Base-by-base conservation (phyloP, 768 basidiomycete species). In the Boletus sp. region DNA sequence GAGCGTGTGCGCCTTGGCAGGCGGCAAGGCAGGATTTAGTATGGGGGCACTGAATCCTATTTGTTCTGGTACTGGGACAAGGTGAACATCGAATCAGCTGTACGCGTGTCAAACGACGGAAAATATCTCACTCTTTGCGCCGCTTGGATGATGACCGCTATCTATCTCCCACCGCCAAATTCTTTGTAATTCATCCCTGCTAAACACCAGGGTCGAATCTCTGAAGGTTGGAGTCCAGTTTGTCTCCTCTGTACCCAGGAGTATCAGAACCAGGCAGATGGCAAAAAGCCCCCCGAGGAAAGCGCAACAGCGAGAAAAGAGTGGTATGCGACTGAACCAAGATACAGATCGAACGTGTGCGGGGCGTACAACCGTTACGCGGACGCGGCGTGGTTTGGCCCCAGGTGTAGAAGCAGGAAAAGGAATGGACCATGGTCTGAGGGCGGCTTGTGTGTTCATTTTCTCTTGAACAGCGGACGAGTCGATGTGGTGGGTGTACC, bases 91-190 rank as follows among this genome's bases (percentile, higher is more conserved):
- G 36, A 48, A 50, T 41, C 53, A 52, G 37, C 45, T 20, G 44
- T n/a, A 36, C 7, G 47, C 50, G 58, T 39, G 37, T 46, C 52
- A 73, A 20, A 39, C 3, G 30, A 59, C 9, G 9, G 5, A 28
- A 35, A 14, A 48, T 35, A 45, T 76, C 90, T 68, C 72, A 90
- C 91, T 83, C 49, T 80, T 78, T 50, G 82, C 78, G 47, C 75
- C 77, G 68, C 88, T 90, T 24, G 94, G 94, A 75, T 89, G 90
- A 74, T 95, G 93, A 7, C 94, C 94, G 62, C 90, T 89, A 41
- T 85, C 81, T 54, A 97, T 80, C 77, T 96, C 94, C 94, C 94
- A 97, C 59, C 84, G 81, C 94, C 94, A 97, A 68, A 98, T 89
- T 68, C 83, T 80, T 70, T 89, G 88, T 32, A 95, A 71, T 65